These are phyloP conservation scores for Takashimella tepidaria DNA, from an alignment of 1,284 basidiomycete species.

Conservation along the genomic window DNA sequence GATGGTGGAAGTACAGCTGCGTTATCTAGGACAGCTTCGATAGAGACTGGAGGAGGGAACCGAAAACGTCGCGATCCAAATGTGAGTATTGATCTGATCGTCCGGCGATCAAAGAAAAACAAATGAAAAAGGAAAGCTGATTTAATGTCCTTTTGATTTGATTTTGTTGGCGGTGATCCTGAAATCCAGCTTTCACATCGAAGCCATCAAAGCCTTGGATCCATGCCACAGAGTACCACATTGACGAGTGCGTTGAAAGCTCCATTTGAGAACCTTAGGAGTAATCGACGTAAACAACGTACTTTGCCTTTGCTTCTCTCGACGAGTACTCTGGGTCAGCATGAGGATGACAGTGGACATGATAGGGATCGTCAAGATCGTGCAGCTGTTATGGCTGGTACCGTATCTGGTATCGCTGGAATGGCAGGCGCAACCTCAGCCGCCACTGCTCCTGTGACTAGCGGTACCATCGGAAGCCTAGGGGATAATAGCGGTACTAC, in stretches of 20 bases:
- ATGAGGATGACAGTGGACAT: not conserved
- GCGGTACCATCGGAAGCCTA: no score
- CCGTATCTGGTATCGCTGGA: no score
- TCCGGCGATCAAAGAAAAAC: no score
- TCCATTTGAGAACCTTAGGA: conserved; percentile 27
- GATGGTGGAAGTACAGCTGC: not conserved
- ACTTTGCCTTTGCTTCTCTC: conserved; percentile 2
- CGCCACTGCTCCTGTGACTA: no score
- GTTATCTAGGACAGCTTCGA: conserved; percentile 5
- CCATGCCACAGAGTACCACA: conserved; percentile 14
- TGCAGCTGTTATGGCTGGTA: no score
- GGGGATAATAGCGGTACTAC: not conserved
- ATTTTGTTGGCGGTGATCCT: no score
- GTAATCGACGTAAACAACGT: conserved; percentile 19
- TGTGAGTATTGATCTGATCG: not conserved
- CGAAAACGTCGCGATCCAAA: not conserved
- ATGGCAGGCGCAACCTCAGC: no score
- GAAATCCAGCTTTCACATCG: conserved; percentile 17
- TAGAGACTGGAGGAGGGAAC: conserved; percentile 9
- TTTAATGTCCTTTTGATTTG: not conserved
- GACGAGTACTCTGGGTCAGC: not conserved
- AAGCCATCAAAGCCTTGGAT: conserved; percentile 23
- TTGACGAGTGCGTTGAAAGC: conserved; percentile 23
- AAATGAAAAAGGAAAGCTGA: no score
- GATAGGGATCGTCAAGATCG: not conserved